A percentile compares a stretch with the other conserved stretches of the same genome.
Evolutionary conservation across 208 protist genomes (phyloP).

Genomic region (Crithidia bombi): DNA sequence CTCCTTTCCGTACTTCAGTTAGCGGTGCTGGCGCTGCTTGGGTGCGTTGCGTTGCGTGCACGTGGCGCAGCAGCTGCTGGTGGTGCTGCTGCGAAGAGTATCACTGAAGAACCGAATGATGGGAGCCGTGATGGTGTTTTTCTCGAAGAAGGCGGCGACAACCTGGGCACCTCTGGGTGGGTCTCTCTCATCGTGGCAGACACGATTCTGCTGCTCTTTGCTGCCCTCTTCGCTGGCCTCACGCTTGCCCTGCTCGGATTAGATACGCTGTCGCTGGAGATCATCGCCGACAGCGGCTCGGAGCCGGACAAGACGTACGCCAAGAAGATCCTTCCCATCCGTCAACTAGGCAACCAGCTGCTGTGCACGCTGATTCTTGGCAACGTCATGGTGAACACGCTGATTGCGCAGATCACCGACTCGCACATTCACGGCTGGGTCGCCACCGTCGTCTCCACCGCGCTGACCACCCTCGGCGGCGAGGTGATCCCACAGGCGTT

Average conservation of each 20-base stretch:
- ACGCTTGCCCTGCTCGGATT: conserved; percentile 95
- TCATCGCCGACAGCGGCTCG: conserved; percentile 88
- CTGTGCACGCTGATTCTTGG: conserved; percentile 97
- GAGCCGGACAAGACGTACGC: conserved; percentile 93
- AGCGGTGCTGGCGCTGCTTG: conserved; percentile 3
- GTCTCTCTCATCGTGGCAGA: conserved; percentile 79
- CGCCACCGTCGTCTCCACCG: conserved; percentile 91
- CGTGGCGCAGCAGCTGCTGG: neutral
- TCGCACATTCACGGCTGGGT: conserved; percentile 88
- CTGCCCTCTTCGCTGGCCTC: conserved; percentile 95
- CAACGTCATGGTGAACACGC: conserved; percentile 96
- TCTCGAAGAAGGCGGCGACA: conserved; percentile 16
- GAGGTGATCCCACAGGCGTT: conserved; percentile 96
- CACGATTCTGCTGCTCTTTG: conserved; percentile 89
- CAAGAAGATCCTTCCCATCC: conserved; percentile 93
- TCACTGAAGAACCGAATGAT: neutral
- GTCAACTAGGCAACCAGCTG: conserved; percentile 95
- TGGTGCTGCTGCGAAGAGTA: neutral
- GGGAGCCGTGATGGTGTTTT: conserved; percentile 1
- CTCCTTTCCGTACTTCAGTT: conserved; percentile 5
- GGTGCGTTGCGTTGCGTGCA: neutral
- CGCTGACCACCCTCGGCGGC: conserved; percentile 94
- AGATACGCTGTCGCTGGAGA: conserved; percentile 94
- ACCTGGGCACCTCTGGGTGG: conserved; percentile 54
- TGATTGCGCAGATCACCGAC: conserved; percentile 94